phyloP scores from a whole-genome alignment of 352 stramenopile species.

The Pythium dissimile region DNA sequence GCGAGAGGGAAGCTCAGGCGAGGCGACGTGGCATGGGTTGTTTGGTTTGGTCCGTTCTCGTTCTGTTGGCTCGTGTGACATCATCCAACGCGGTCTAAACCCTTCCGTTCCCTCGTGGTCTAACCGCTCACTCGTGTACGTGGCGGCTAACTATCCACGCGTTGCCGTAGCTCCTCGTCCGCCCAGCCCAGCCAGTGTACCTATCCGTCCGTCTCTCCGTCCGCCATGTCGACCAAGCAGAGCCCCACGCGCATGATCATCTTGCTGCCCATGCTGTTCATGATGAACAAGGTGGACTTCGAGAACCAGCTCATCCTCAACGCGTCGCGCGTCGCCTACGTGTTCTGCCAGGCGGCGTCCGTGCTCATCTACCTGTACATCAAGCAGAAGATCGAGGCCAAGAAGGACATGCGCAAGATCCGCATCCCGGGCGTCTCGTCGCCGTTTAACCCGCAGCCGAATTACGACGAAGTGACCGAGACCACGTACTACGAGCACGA shows the following conservation, averaged over 20 bases:
- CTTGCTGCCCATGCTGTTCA: conserved; percentile 82
- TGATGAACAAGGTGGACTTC: conserved; percentile 86
- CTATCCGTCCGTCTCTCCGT: not conserved
- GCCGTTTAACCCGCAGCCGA: conserved; percentile 74
- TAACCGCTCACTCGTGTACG: conserved; percentile 3
- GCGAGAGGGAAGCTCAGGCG: not conserved
- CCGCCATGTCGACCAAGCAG: conserved; percentile 49
- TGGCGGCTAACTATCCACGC: not conserved
- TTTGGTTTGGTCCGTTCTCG: not conserved
- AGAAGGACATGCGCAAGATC: conserved; percentile 81
- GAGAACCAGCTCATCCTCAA: conserved; percentile 67
- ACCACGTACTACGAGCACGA: conserved; percentile 77
- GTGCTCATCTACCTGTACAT: conserved; percentile 69
- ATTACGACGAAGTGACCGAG: conserved; percentile 77
- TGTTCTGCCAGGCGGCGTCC: conserved; percentile 55
- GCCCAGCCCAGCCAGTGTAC: not conserved
- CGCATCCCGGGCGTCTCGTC: conserved; percentile 66
- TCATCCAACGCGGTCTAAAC: not conserved
- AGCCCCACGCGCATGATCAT: conserved; percentile 78
- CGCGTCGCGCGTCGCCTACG: conserved; percentile 58
- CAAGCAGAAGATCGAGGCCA: conserved; percentile 65
- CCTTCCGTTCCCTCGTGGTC: not conserved
- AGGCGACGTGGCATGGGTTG: not conserved
- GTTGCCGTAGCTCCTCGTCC: not conserved
- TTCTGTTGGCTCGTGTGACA: not conserved